Evolutionary conservation across 257 asterid species (phyloP).

Genomic region (Linderniella brevidens): DNA sequence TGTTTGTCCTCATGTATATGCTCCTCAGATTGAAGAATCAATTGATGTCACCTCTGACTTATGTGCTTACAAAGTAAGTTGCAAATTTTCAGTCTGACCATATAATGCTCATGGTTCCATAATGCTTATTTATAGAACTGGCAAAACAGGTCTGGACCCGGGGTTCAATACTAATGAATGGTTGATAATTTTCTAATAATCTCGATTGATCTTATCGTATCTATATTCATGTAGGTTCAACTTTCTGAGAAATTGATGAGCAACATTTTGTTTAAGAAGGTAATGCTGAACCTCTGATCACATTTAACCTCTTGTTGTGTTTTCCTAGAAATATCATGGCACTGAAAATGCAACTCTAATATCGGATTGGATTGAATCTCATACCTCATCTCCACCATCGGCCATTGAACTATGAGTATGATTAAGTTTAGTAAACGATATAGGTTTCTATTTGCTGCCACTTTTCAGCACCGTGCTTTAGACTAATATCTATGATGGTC

Average conservation of each 20-base stretch:
- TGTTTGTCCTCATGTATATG: slow-evolving; percentile 81
- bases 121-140: slow-evolving; percentile 3
- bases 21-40: slow-evolving; percentile 89
- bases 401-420: too few relatives aligned
- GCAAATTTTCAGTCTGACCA: slow-evolving; percentile 2
- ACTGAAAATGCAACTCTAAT: too few relatives aligned
- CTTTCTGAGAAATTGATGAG: slow-evolving; percentile 90
- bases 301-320: too few relatives aligned
- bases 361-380: too few relatives aligned
- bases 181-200: neutral
- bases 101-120: too few relatives aligned
- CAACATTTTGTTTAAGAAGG: slow-evolving; percentile 85
- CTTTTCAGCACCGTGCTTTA: too few relatives aligned
- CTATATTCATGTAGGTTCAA: slow-evolving; percentile 50
- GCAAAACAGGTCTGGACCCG: slow-evolving; percentile 5
- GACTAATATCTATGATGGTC: too few relatives aligned
- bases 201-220: slow-evolving; percentile 13
- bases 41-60: slow-evolving; percentile 97
- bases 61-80: slow-evolving; percentile 80
- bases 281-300: slow-evolving; percentile 10
- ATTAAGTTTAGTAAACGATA: too few relatives aligned
- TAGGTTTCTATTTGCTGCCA: too few relatives aligned
- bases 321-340: too few relatives aligned
- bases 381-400: too few relatives aligned
- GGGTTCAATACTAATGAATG: too few relatives aligned